Base-by-base conservation (phyloP, 352 stramenopile genomes). In the Globisporangium abappressorium region DNA sequence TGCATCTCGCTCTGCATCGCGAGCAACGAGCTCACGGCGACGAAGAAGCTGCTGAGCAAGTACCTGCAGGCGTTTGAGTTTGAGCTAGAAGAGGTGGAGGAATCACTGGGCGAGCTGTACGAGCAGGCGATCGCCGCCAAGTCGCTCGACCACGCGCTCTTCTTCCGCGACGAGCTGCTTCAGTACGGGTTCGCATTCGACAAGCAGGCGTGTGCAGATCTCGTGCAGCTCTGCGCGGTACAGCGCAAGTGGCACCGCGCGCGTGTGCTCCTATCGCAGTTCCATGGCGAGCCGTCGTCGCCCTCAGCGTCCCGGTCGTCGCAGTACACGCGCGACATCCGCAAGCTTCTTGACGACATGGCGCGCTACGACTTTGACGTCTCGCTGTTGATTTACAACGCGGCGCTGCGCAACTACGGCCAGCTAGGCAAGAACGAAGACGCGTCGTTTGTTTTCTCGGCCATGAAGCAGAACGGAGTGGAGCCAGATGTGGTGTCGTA, bases 361-460 rank as follows among this genome's bases (percentile, higher is more conserved):
- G 41, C 78, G 6, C 36, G 22, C 3, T 59, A 86, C 20, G 66
- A 65, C 5, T 67, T 90, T 26, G 73, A 75, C 1, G 75, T 85
- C 26, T 65, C 79, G 5, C 59, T 87, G 30, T 14, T 56, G 0
- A 64, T 90, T 3, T 91, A 84, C 66, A 93, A 93, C 64, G 80
- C 83, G n/a, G 83, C 80, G 30, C 62, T 93, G 54, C 76, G 83
- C 18, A 86, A 86, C 56, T 87, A 83, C 51, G 85, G 78, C 3
- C 66, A 76, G 34, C 63, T 83, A 24, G 72, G 67, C n/a, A 62
- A 76, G 51, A 55, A 83, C 14, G 33, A 77, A 7, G 73, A 87
- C 57, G 77, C 81, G 1, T 49, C 69, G n/a, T 28, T 28, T n/a
- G 53, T 93, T 34, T 74, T 87, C n/a, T 54, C 36, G 18, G 66